Evolutionary conservation across 495 filamentous ascomycete species (phyloP).

Genomic region (Penicillium odoratum): DNA sequence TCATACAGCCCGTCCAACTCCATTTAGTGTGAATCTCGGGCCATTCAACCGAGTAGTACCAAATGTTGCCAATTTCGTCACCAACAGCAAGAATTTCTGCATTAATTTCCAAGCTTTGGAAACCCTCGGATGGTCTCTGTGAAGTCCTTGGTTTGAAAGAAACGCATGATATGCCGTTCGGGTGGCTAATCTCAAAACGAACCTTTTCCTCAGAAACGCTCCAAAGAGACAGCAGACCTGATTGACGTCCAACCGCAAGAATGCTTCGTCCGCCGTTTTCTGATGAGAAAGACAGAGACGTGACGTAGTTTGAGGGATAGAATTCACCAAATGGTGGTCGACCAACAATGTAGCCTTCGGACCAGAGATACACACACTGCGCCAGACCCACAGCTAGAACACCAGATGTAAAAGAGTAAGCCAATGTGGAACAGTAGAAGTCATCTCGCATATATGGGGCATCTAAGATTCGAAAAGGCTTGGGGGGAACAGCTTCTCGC

Average conservation of each 20-base stretch:
- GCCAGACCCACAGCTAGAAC: constrained; percentile 83
- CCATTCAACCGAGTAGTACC: constrained; percentile 92
- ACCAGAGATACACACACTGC: constrained; percentile 87
- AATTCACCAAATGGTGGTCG: constrained; percentile 44
- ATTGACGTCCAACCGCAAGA: constrained; percentile 78
- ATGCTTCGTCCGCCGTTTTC: constrained; percentile 73
- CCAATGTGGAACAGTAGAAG: constrained; percentile 90
- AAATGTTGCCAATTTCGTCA: constrained; percentile 81
- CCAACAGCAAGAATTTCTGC: constrained; percentile 84
- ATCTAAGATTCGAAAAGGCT: constrained; percentile 86
- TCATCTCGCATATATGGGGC: constrained; percentile 88
- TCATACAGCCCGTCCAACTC: constrained; percentile 77
- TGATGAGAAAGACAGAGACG: constrained; percentile 87
- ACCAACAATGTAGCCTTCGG: constrained; percentile 61
- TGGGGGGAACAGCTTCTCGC: constrained; percentile 54
- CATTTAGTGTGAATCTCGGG: constrained; percentile 49
- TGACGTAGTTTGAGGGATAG: constrained; percentile 61
- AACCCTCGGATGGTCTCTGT: constrained; percentile 40
- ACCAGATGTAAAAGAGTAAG: constrained; percentile 72
- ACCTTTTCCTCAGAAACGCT: constrained; percentile 56
- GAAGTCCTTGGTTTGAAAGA: constrained; percentile 60
- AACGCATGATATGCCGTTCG: constrained; percentile 71
- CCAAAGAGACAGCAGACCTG: constrained; percentile 64
- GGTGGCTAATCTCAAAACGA: constrained; percentile 73
- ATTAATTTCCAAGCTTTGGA: constrained; percentile 30